Conservation (phyloP, 176 grass and related monocot species). For the Aegilops sharonensis region DNA sequence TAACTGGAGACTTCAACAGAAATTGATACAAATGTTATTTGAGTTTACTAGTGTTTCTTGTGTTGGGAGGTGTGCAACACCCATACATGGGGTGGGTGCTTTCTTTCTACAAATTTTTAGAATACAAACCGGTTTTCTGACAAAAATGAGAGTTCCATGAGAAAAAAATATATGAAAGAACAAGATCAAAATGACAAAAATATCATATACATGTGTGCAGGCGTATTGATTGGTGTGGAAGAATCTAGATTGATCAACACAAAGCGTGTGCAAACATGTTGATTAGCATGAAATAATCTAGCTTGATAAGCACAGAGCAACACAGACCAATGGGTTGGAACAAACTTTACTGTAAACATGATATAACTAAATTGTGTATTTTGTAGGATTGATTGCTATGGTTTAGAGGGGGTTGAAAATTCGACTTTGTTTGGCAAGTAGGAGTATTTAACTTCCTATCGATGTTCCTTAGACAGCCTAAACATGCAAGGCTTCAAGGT, state of each 20-base stretch:
- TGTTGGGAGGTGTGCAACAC: not conserved
- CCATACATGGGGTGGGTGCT: not conserved
- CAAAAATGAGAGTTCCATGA: not conserved
- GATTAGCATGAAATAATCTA: too few relatives aligned
- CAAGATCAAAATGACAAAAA: not conserved
- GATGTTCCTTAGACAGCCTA: too few relatives aligned
- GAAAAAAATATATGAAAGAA: not conserved
- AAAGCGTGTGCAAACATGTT: too few relatives aligned
- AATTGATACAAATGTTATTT: too few relatives aligned
- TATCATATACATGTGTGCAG: too few relatives aligned
- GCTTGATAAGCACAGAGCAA: not conserved
- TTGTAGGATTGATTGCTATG: too few relatives aligned
- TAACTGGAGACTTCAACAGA: too few relatives aligned
- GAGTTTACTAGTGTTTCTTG: not conserved
- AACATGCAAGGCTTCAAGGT: too few relatives aligned
- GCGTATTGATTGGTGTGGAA: too few relatives aligned
- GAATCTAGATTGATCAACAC: not conserved
- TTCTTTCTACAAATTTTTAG: not conserved
- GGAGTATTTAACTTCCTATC: too few relatives aligned
- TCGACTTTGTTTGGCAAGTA: too few relatives aligned
- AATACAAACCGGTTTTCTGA: not conserved
- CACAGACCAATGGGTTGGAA: not conserved
- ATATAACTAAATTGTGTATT: not conserved
- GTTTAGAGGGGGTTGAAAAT: too few relatives aligned
- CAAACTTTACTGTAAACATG: not conserved